These are phyloP conservation scores for Fraxinus albicans DNA, from an alignment of 305 asterid species.

Conservation along the genomic window DNA sequence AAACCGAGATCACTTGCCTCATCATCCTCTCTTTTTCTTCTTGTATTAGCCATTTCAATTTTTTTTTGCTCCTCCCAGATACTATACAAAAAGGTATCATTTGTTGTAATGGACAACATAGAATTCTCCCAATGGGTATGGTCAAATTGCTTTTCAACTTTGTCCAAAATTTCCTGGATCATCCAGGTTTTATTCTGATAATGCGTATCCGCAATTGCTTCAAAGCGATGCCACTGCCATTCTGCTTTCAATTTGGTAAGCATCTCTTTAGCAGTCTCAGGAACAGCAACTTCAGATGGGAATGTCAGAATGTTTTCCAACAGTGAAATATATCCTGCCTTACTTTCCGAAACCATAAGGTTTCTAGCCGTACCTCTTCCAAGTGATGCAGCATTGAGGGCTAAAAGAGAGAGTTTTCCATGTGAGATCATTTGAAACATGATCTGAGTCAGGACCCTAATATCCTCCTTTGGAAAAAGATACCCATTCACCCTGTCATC, in stretches of 20 bases:
- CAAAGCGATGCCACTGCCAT: constrained; percentile 74
- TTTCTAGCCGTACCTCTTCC: constrained; percentile 65
- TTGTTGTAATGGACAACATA: constrained; percentile 26
- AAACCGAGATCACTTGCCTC: constrained; percentile 47
- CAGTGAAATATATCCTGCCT: constrained; percentile 73
- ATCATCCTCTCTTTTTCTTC: constrained; percentile 83
- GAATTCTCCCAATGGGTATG: constrained; percentile 41
- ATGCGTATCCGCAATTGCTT: constrained; percentile 30
- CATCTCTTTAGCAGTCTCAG: constrained; percentile 45
- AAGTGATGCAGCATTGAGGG: constrained; percentile 54
- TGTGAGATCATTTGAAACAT: constrained; percentile 63
- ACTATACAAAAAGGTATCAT: constrained; percentile 51
- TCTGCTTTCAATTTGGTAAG: constrained; percentile 47
- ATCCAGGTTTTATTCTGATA: constrained; percentile 32
- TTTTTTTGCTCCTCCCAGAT: constrained; percentile 86
- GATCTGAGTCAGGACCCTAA: constrained; percentile 41
- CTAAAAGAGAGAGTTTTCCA: constrained; percentile 68
- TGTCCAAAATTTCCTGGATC: constrained; percentile 30
- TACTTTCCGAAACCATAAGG: constrained; percentile 70
- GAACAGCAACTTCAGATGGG: constrained; percentile 75
- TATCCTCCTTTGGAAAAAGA: constrained; percentile 66
- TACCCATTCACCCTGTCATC: constrained; percentile 74
- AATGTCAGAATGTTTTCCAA: constrained; percentile 65
- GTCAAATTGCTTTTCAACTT: constrained; percentile 60
- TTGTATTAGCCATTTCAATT: constrained; percentile 49